A percentile compares a stretch with the other conserved stretches of the same genome.
Conservation (phyloP, 2,329 filamentous ascomycete species). For the Talaromyces sp. region DNA sequence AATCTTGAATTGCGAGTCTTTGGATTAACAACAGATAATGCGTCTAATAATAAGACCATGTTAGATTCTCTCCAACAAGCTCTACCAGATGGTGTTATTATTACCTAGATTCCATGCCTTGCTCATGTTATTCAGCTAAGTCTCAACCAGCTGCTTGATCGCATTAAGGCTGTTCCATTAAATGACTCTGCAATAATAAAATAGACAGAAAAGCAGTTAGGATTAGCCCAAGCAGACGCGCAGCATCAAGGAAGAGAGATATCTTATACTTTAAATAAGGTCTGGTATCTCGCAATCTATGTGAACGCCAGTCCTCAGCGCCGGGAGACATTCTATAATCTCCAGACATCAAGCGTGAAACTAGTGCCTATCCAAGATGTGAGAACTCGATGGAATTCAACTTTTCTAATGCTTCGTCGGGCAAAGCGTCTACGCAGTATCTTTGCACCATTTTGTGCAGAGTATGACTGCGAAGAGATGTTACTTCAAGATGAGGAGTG, state of each 20-base stretch:
- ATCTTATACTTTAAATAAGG: no score
- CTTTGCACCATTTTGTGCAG: neutral
- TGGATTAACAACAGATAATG: neutral
- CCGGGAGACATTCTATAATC: no score
- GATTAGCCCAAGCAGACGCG: no score
- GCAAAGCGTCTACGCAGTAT: neutral
- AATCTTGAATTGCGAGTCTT: neutral
- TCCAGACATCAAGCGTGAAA: no score
- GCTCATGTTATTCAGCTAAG: conserved; percentile 20
- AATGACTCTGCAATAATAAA: no score
- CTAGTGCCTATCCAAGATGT: no score
- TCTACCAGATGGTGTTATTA: neutral
- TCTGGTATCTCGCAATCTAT: no score
- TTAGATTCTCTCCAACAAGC: neutral
- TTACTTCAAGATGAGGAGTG: conserved; percentile 17
- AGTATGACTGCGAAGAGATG: conserved; percentile 8
- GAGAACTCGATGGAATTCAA: no score
- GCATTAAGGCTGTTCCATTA: conserved; percentile 13
- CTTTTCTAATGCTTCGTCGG: no score
- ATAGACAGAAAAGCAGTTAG: no score
- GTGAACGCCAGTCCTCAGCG: no score
- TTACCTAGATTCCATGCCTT: conserved; percentile 16
- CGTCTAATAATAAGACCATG: neutral
- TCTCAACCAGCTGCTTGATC: conserved; percentile 20
- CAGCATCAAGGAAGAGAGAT: no score